Conservation (phyloP, 768 basidiomycete genomes). For the Suillus weaverae region DNA sequence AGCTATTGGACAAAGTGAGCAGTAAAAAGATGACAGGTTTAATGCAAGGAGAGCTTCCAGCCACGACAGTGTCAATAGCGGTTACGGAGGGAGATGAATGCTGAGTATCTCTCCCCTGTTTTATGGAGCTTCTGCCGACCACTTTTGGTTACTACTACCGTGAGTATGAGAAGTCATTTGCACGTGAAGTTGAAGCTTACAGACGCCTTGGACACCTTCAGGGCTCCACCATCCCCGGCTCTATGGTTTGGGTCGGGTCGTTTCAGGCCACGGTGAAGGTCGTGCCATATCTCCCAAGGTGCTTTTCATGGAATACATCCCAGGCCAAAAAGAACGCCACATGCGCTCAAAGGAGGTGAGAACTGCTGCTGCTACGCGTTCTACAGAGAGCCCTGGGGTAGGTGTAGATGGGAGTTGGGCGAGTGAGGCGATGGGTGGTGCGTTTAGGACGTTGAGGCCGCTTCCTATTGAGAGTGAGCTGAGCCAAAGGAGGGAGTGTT, state of each 20-base stretch:
- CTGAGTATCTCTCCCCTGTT: too few species aligned
- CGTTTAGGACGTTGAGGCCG: conserved; percentile 84
- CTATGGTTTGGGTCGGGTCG: conserved; percentile 1
- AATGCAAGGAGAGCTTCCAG: conserved; percentile 76
- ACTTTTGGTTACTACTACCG: not conserved
- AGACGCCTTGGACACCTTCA: not conserved
- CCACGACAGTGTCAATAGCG: too few species aligned
- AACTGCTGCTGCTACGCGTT: conserved; percentile 68
- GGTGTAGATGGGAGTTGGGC: conserved; percentile 48
- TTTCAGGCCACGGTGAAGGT: not conserved
- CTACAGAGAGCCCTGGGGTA: conserved; percentile 52
- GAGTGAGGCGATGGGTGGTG: conserved; percentile 80
- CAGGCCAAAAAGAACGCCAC: conserved; percentile 61
- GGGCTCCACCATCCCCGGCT: not conserved
- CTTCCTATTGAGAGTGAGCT: not conserved
- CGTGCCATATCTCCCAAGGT: conserved; percentile 6
- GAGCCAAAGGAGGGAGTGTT: not conserved
- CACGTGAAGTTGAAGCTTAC: not conserved
- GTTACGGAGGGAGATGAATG: too few species aligned
- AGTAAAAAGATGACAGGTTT: conserved; percentile 43
- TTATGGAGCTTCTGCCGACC: too few species aligned
- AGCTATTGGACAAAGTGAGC: conserved; percentile 8
- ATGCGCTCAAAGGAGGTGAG: conserved; percentile 74
- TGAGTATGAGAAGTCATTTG: not conserved
- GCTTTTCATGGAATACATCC: not conserved